Base-by-base conservation (phyloP, 768 basidiomycete species). In the Tubosaeta brunneosetosa region DNA sequence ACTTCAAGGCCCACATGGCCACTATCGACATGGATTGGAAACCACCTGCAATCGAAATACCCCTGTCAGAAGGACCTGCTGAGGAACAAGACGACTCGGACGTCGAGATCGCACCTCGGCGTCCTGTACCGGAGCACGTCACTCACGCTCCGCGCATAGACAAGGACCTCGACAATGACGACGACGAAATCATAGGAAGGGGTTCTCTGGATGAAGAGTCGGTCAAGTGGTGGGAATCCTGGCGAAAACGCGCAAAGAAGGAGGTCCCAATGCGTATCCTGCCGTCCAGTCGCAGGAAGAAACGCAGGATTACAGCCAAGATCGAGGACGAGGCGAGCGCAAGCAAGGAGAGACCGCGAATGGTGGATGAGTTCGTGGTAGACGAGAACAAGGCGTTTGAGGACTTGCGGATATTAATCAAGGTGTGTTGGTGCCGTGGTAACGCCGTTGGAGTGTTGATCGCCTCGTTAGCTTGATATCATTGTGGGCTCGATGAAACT, bases 401-500 rank as follows among this genome's bases (percentile, higher is more conserved):
- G 64, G 97, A 98, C 61, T 82, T 97, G 79, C 77, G 97, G 50
- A 90, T 99, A 57, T 63, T 92, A 51, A 85, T 99, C 73, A 94
- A 91, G 82, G 94, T 97, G 55, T 22, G 82, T 69, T 26, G 26
- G 19, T 4, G 5, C 42, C 37, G 4, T 12, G 16, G n/a, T 13
- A 16, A 26, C 36, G 19, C 27, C 25, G 52, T n/a, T 17, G n/a
- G 16, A 6, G 17, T 47, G 32, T 43, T 63, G 43, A 66, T 29
- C 6, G 9, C 3, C 6, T 7, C 31, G 11, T 36, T 52, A 97
- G 94, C 81, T 99, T 56, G 95, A 98, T 70, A 92, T 98, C 70
- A 91, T 93, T 50, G 86, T 94, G 50, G 95, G 92, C 22, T 84
- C 86, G 7, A 83, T 94, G 74, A 94, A 94, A 68, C 79, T 99